Evolutionary conservation across 176 grass and related monocot species (phyloP), one percentile per base, ranked within the genome.

Genomic region (Dendrocalamus sinicus): DNA sequence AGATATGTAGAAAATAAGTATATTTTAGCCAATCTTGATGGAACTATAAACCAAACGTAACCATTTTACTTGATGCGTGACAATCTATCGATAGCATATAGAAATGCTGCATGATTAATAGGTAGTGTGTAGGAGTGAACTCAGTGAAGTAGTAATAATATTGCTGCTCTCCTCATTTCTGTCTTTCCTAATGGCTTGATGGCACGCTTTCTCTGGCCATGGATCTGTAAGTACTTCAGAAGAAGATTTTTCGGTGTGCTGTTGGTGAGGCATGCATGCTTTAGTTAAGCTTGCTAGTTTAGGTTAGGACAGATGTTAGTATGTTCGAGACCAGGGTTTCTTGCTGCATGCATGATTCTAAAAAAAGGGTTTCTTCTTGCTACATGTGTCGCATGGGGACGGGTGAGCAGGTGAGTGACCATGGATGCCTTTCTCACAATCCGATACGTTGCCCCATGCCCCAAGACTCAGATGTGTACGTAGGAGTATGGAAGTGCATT

Each of bases 311-410:
- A 78, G 77, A 78, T 72, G 67, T 80, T 71, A 77, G 61, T 79
- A n/a, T 81, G 89, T 90, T 85, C 77, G 89, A 94, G 88, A 91
- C 79, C 78, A 91, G 83, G 83, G 61, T 30, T 28, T 63, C 61
- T 26, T 63, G 61, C 24, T 82, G 72, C 41, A 5, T 39, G 37
- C 37, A 15, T 52, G 23, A 23, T 60, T 23, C 20, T 60, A 23
- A 23, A 60, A 10, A 0, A 16, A 16, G 19, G 19, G 55, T n/a
- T 58, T 58, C 58, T 60, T 23, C 22, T 1, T 58, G 19, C 55
- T 40, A 5, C 14, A 37, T 75, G 60, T 82, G 81, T 80, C 55
- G 76, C 69, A 61, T 60, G 17, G 65, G 72, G n/a, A 7, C 10
- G 12, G 65, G 30, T 17, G 44, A 22, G 72, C 62, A 77, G 74